Percentiles rank a stretch among this genome's conserved stretches.
Conservation (phyloP, 352 stramenopile species). For the Plasmopara halstedii region DNA sequence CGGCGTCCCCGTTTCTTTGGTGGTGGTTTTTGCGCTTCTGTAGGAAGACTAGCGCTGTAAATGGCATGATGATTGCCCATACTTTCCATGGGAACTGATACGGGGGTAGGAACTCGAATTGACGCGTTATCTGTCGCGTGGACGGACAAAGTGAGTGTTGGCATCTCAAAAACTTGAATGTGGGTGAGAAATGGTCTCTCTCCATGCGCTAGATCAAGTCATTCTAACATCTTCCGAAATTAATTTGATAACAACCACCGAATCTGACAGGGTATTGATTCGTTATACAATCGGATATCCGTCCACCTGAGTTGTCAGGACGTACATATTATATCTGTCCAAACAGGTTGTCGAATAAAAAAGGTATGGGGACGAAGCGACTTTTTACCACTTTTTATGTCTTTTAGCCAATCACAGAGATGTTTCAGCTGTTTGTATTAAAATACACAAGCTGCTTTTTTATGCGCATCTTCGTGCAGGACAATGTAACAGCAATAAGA, state of each 20-base stretch:
- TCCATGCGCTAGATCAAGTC: background rate
- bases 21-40: background rate
- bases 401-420: too few species aligned
- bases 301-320: background rate
- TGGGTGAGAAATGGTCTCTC: background rate
- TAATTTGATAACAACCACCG: background rate
- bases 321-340: too few species aligned
- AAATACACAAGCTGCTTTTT: too few species aligned
- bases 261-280: background rate
- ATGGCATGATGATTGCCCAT: conserved; percentile 3
- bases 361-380: too few species aligned
- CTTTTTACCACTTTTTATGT: too few species aligned
- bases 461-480: too few species aligned
- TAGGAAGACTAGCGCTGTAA: background rate
- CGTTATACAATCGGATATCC: background rate
- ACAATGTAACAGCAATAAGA: too few species aligned
- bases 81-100: background rate
- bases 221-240: background rate
- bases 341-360: too few species aligned
- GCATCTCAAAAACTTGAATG: conserved; percentile 9
- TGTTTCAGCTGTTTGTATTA: too few species aligned
- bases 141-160: conserved; percentile 11
- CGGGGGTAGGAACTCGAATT: background rate
- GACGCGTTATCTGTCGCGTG: conserved; percentile 13
- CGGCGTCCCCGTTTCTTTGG: conserved; percentile 31